Evolutionary conservation across 2,329 filamentous ascomycete species (phyloP), one percentile per base, ranked within the genome.

Genomic region (Pestalotiopsis fici): DNA sequence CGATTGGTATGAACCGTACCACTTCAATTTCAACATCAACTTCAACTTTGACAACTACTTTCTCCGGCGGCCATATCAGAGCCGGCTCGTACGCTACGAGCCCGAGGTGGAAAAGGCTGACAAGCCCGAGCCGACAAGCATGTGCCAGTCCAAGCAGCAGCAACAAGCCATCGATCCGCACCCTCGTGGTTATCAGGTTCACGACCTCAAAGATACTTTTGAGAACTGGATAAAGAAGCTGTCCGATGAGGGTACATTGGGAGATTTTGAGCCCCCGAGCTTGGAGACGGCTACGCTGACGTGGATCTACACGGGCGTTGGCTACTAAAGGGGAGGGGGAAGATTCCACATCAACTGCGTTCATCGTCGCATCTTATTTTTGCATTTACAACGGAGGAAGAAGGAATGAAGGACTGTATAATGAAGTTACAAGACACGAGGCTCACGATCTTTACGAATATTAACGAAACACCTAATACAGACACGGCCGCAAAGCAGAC

Each of bases 11-110:
- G 80, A 83, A 67, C 78, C 80, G 3, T 83, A 83, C 71, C 79
- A 82, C 66, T 83, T 81, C 76, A 82, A 82, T 70, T 83, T 83
- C 69, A 82, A 84, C 73, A 80, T 83, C 64, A 82, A 83, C 66
- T 78, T 79, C 67, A 82, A 82, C 73, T 80, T 83, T 72, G 83
- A 83, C 23, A 76, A 80, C 72, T 76, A 80, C 67, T 79, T 78
- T 65, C 77, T 80, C 4, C 78, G 81, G 13, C 78, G 81, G 3
- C 82, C 82, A 6, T 81, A 83, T 65, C 76, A 79, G 57, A 76
- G 72, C 54, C 72, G 70, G 57, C 71, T 77, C 5, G 72, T 74
- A 7, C 64, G 69, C 31, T 76, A 75, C 66, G 73, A 75, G 4
- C 71, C 74, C 21, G 74, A 74, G 59, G 67, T 68, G 7, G 69